These are phyloP conservation scores for Xerocomus potaroensis DNA, from an alignment of 768 basidiomycete species.

Conservation along the genomic window DNA sequence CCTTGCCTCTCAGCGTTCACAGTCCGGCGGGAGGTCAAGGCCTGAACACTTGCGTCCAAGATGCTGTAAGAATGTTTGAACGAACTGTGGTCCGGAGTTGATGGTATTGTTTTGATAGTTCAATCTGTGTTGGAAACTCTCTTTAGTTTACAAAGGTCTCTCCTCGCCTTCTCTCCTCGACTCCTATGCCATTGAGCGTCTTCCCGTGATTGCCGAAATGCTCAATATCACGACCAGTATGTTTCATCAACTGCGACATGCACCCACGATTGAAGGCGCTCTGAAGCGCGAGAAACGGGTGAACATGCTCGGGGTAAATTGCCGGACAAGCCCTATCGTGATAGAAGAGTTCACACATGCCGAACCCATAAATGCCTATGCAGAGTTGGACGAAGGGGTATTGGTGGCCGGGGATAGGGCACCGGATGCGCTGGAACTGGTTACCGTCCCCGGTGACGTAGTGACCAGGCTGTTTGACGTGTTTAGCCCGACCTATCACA, in stretches of 20 bases:
- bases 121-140: slow-evolving; percentile 44
- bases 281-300: slow-evolving; percentile 15
- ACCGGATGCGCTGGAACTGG: slow-evolving; percentile 10
- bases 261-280: neutral
- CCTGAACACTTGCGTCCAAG: slow-evolving; percentile 35
- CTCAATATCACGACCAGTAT: slow-evolving; percentile 36
- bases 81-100: too few species aligned
- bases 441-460: neutral
- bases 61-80: slow-evolving; percentile 30
- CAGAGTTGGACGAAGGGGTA: neutral
- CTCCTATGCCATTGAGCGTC: slow-evolving; percentile 41
- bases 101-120: too few species aligned
- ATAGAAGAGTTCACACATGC: slow-evolving; percentile 29
- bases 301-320: slow-evolving; percentile 49
- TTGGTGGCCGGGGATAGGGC: slow-evolving; percentile 14
- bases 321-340: slow-evolving; percentile 46
- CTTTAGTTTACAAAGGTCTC: slow-evolving; percentile 37
- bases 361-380: slow-evolving; percentile 5
- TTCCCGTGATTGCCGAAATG: slow-evolving; percentile 45
- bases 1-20: slow-evolving; percentile 13
- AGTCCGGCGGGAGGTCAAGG: slow-evolving; percentile 30
- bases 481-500: slow-evolving; percentile 4
- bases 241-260: neutral
- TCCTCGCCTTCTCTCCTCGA: slow-evolving; percentile 35
- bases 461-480: slow-evolving; percentile 3